phyloP scores from a whole-genome alignment of 2,329 filamentous ascomycete genomes.

The Pestalotiopsis fici region DNA sequence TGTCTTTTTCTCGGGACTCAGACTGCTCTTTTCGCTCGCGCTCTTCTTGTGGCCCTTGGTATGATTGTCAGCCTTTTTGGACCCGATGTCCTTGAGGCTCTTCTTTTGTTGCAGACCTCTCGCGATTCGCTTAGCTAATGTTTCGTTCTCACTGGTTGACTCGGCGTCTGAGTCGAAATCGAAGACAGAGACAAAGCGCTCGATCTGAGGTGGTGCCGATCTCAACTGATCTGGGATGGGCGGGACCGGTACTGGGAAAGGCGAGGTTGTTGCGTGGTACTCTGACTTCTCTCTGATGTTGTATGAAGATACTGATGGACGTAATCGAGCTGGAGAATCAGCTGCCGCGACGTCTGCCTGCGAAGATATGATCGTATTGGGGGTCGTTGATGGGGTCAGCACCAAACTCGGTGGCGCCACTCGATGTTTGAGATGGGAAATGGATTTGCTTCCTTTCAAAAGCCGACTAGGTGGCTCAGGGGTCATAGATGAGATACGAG shows the following conservation, averaged over 20 bases:
- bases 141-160: slow-evolving; percentile 24
- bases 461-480: slow-evolving; percentile 16
- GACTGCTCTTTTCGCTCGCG: slow-evolving; percentile 4
- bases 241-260: slow-evolving; percentile 14
- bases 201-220: slow-evolving; percentile 16
- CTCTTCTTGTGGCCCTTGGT: slow-evolving; percentile 14
- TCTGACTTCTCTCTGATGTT: slow-evolving; percentile 9
- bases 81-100: slow-evolving; percentile 19
- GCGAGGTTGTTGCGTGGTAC: slow-evolving; percentile 16
- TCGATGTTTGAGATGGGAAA: slow-evolving; percentile 16
- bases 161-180: slow-evolving; percentile 49
- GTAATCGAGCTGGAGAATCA: slow-evolving; percentile 19
- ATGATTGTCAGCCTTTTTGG: slow-evolving; percentile 18
- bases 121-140: slow-evolving; percentile 39
- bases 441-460: slow-evolving; percentile 24
- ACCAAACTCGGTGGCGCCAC: not conserved
- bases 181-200: slow-evolving; percentile 44
- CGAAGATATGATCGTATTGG: slow-evolving; percentile 10
- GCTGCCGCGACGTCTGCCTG: slow-evolving; percentile 21
- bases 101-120: slow-evolving; percentile 40
- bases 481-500: slow-evolving; percentile 30
- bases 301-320: slow-evolving; percentile 24
- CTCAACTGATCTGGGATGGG: not conserved
- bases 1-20: slow-evolving; percentile 1
- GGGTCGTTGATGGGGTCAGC: not conserved